Percentiles rank a stretch among this genome's conserved stretches.
Evolutionary conservation across 2,329 filamentous ascomycete species (phyloP).

Genomic region (Neopestalotiopsis sp.): DNA sequence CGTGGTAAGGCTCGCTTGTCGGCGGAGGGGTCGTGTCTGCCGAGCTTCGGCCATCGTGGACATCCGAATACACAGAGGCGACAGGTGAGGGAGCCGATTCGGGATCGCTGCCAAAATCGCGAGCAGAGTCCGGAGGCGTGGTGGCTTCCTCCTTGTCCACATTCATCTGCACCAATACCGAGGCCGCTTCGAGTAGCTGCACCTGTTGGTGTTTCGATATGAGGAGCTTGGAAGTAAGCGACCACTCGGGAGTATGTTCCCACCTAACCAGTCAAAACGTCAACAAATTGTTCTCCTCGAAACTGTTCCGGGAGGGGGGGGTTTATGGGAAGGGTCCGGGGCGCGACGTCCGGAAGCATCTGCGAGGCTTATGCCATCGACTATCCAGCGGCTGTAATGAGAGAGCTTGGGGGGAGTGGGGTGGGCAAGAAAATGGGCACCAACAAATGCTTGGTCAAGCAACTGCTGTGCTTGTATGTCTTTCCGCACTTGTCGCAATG

Average conservation of each 20-base stretch:
- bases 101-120: slow-evolving; percentile 76
- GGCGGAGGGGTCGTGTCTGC: slow-evolving; percentile 93
- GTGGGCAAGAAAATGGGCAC: slow-evolving; percentile 68
- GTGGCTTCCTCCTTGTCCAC: slow-evolving; percentile 50
- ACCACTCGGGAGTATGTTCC: slow-evolving; percentile 99
- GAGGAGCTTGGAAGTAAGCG: slow-evolving; percentile 92
- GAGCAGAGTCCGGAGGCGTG: slow-evolving; percentile 68
- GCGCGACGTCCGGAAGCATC: background rate
- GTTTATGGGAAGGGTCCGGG: slow-evolving; percentile 29
- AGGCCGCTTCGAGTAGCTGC: slow-evolving; percentile 93
- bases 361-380: slow-evolving; percentile 23
- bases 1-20: slow-evolving; percentile 66
- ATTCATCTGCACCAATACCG: slow-evolving; percentile 94
- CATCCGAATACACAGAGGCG: slow-evolving; percentile 81
- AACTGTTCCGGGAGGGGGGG: slow-evolving; percentile 23
- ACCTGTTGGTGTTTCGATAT: slow-evolving; percentile 99
- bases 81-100: slow-evolving; percentile 78
- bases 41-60: slow-evolving; percentile 79
- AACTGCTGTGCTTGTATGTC: slow-evolving; percentile 99
- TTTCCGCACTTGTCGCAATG: slow-evolving; percentile 98
- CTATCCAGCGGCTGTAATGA: slow-evolving; percentile 33
- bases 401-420: slow-evolving; percentile 40
- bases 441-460: slow-evolving; percentile 99
- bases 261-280: slow-evolving; percentile 69
- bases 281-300: slow-evolving; percentile 37